phyloP scores from a whole-genome alignment of 306 rosid species.

The Prosopis cineraria region DNA sequence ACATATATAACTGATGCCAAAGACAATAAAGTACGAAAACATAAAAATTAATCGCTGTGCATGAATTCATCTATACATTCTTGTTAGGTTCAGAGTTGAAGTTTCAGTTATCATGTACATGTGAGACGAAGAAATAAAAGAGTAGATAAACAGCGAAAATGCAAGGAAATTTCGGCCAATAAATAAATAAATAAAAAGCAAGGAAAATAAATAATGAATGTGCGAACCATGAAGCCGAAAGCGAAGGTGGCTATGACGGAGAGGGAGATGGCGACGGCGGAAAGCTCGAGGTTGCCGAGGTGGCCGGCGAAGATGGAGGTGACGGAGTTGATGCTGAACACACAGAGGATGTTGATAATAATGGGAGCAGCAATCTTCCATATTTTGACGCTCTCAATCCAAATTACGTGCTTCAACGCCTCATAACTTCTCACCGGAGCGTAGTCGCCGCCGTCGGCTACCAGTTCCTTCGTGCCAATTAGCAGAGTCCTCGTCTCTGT shows the following conservation, averaged over 20 bases:
- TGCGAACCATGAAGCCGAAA: constrained; percentile 58
- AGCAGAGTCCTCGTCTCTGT: background rate
- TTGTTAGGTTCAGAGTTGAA: background rate
- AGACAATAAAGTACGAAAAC: too few relatives aligned
- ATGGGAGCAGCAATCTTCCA: constrained; percentile 58
- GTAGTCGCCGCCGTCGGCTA: constrained; percentile 30
- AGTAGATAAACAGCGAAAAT: background rate
- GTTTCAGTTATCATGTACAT: background rate
- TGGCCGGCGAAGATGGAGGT: constrained; percentile 61
- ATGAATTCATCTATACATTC: too few relatives aligned
- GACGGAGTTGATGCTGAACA: constrained; percentile 40
- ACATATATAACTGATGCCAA: too few relatives aligned
- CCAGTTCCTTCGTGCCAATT: constrained; percentile 19
- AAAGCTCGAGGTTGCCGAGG: constrained; percentile 57
- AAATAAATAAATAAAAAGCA: too few relatives aligned
- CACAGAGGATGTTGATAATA: constrained; percentile 36
- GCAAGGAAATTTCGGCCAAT: background rate
- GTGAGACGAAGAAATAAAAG: background rate
- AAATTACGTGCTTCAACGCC: constrained; percentile 13
- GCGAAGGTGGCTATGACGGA: constrained; percentile 49
- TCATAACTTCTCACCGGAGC: constrained; percentile 19
- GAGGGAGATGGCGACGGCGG: constrained; percentile 54
- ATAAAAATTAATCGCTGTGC: too few relatives aligned
- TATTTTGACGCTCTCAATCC: constrained; percentile 35
- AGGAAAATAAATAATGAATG: background rate